phyloP scores from a whole-genome alignment of 805 yeast species.

The Cyberlindnera nakhonratchasimensis region DNA sequence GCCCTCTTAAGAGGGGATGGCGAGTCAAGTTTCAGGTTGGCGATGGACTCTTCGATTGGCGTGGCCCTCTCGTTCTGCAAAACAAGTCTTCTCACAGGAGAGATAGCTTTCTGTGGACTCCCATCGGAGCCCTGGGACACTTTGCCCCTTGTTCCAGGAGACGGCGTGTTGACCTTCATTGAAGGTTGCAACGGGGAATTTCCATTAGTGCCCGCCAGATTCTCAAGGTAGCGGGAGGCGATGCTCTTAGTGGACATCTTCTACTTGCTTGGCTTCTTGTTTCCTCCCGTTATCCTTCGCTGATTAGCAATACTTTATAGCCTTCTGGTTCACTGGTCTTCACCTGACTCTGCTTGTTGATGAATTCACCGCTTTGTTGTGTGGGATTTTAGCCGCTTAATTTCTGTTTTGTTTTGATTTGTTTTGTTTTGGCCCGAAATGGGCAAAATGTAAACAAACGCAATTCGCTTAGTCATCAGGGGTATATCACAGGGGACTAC shows the following conservation, averaged over 20 bases:
- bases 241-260: conserved; percentile 19
- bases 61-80: conserved; percentile 13
- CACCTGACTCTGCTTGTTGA: too few relatives aligned
- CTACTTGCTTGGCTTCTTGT: neutral
- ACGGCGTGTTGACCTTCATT: conserved; percentile 14
- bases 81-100: conserved; percentile 9
- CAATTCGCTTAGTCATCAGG: conserved; percentile 6
- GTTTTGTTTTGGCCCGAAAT: conserved; percentile 9
- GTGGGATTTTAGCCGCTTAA: too few relatives aligned
- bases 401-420: conserved; percentile 2
- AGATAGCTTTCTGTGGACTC: neutral
- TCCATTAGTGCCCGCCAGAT: conserved; percentile 10
- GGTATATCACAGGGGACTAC: neutral
- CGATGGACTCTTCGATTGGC: conserved; percentile 21
- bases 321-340: too few relatives aligned
- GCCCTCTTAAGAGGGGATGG: conserved; percentile 28
- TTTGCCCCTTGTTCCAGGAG: conserved; percentile 5
- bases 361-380: conserved; percentile 9
- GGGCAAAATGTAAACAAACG: conserved; percentile 15
- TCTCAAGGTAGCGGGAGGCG: conserved; percentile 29
- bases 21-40: conserved; percentile 22
- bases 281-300: neutral
- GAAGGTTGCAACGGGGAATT: conserved; percentile 22
- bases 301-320: neutral
- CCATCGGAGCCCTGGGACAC: neutral